Conservation (phyloP, 2,329 filamentous ascomycete genomes). For the Dactylonectria estremocensis region DNA sequence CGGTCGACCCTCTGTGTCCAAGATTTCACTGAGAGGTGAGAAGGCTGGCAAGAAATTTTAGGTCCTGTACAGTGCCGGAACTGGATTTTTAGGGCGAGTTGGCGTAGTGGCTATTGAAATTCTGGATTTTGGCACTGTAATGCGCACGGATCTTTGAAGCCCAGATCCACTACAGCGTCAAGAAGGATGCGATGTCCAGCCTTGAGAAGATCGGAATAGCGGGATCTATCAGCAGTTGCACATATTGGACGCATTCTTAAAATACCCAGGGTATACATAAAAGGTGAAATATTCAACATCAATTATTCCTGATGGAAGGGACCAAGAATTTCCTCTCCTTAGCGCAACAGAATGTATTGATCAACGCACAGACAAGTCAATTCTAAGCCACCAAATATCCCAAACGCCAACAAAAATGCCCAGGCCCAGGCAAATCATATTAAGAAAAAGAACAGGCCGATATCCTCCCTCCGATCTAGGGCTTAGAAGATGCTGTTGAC, state of each 20-base stretch:
- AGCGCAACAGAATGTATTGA: not conserved
- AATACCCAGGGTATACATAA: not conserved
- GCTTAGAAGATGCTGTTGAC: conserved; percentile 90
- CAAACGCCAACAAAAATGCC: conserved; percentile 35
- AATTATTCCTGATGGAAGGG: not conserved
- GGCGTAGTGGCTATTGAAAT: rapidly evolving
- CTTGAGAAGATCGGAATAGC: not conserved
- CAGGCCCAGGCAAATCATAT: conserved; percentile 22
- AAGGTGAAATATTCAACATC: too few species aligned
- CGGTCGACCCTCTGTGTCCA: not conserved
- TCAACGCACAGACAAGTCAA: conserved; percentile 13
- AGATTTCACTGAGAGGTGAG: conserved; percentile 11
- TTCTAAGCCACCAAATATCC: conserved; percentile 28
- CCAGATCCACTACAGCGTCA: conserved; percentile 28
- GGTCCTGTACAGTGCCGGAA: conserved; percentile 40
- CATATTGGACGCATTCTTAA: not conserved
- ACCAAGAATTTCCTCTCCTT: not conserved
- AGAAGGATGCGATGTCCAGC: not conserved
- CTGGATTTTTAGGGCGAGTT: conserved; percentile 17
- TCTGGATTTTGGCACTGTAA: conserved; percentile 24
- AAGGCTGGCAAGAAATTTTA: conserved; percentile 44
- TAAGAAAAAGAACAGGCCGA: not conserved
- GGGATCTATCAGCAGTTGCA: not conserved
- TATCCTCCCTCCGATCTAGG: not conserved
- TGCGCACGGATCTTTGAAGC: conserved; percentile 25